Conservation (phyloP, 2,329 filamentous ascomycete genomes). For the Cercospora sojina region DNA sequence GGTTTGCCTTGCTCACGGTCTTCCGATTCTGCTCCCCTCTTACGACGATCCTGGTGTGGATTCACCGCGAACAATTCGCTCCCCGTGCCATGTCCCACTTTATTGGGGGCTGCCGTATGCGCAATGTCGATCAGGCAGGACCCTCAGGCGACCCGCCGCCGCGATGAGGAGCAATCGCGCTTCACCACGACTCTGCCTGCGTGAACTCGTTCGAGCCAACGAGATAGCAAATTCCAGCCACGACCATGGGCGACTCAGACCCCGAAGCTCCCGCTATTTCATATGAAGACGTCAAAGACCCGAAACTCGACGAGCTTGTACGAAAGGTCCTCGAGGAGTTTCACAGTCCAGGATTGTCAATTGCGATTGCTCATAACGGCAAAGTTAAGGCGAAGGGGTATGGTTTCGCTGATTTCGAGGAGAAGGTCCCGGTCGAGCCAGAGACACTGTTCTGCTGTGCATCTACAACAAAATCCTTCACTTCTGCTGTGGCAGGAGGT, state of each 20-base stretch:
- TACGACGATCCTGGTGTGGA: background rate
- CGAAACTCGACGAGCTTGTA: slow-evolving; percentile 20
- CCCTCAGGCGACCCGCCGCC: background rate
- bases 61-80: background rate
- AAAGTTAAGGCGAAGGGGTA: slow-evolving; percentile 24
- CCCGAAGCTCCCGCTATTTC: background rate
- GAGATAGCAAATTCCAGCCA: background rate
- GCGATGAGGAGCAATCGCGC: background rate
- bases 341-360: slow-evolving; percentile 26
- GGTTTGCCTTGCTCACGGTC: background rate
- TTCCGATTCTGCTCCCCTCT: too few species aligned
- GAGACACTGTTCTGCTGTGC: slow-evolving; percentile 34
- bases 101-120: background rate
- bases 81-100: background rate
- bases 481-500: slow-evolving; percentile 28
- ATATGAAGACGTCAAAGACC: slow-evolving; percentile 14
- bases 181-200: background rate
- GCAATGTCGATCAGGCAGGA: background rate
- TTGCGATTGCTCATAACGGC: slow-evolving; percentile 22
- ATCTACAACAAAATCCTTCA: slow-evolving; percentile 38
- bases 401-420: slow-evolving; percentile 10
- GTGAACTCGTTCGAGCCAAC: background rate
- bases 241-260: background rate
- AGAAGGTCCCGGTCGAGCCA: slow-evolving; percentile 25
- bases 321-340: slow-evolving; percentile 21